Evolutionary conservation across 805 yeast genomes (phyloP).

Genomic region (Wickerhamomyces alni): DNA sequence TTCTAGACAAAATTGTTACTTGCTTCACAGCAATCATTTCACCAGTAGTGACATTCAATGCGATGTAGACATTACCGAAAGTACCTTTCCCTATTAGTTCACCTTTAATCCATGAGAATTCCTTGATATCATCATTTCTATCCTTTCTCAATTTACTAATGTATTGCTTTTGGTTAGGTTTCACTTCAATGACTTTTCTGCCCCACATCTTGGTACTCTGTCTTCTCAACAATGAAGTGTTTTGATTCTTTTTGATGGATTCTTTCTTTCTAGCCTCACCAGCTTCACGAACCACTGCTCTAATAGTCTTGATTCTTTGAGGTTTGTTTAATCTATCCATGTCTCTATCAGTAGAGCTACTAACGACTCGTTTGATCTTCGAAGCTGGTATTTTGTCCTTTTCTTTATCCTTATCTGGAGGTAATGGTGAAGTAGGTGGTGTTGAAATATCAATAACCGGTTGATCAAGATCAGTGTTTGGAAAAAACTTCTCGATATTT

Average conservation of each 20-base stretch:
- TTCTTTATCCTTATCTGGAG: conserved; percentile 5
- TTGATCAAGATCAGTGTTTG: conserved; percentile 84
- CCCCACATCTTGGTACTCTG: conserved; percentile 98
- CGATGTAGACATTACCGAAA: conserved; percentile 89
- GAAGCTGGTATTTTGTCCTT: not conserved
- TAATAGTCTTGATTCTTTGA: conserved; percentile 79
- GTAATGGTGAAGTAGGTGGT: conserved; percentile 50
- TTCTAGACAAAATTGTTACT: conserved; percentile 55
- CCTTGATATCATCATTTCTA: conserved; percentile 64
- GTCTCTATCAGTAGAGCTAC: conserved; percentile 12
- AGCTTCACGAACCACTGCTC: conserved; percentile 93
- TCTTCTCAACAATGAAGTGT: conserved; percentile 46
- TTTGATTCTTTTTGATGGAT: conserved; percentile 15
- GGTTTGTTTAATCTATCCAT: conserved; percentile 25
- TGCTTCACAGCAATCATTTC: conserved; percentile 99
- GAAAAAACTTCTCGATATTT: conserved; percentile 87
- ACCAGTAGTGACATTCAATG: conserved; percentile 91
- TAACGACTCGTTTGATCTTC: conserved; percentile 15
- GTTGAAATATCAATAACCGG: conserved; percentile 75
- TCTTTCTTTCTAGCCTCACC: conserved; percentile 48
- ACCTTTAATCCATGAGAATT: conserved; percentile 97
- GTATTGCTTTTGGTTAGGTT: conserved; percentile 57
- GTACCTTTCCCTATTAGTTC: conserved; percentile 95
- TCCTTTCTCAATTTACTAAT: conserved; percentile 55
- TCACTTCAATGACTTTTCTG: conserved; percentile 83